Base-by-base conservation (phyloP, 805 yeast genomes). In the Kazachstania africana region DNA sequence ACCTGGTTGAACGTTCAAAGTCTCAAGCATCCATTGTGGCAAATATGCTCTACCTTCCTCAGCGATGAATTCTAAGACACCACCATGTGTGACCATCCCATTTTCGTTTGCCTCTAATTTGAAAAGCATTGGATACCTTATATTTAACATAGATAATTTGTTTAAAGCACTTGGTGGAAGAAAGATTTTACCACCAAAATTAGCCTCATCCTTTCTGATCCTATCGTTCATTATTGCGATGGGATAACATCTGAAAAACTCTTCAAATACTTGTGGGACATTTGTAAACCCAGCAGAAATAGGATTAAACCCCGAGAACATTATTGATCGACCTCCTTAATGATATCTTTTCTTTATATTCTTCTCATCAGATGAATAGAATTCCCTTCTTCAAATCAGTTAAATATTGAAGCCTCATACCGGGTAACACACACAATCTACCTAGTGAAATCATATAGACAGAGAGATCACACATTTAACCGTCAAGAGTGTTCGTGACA, bases 21-120 rank as follows among this genome's bases (percentile, higher is more conserved):
- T 80, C 27, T 61, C 68, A 80, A 91, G 72, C 87, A 91, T 87
- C 99, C 99, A 91, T 44, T 82, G 84, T 0, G 99, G 99, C 22
- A 91, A 48, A 53, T 91, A 91, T 2, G 74, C 91, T 35, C 98
- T 67, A 12, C 99, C 99, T 62, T 91, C 98, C 50, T 91, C 97
- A 1, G 98, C 95, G 12, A 82, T 79, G 55, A 91, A 91, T 59
- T 91, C 98, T 38, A 91, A 62, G 18, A 91, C 98, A 50, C 99
- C 99, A 28, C 87, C 80, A 53, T 85, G 95, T 0, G 96, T 83
- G 6, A 53, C 61, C 20, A 64, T 52, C 3, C 65, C 62, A 16
- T 70, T 63, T 23, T 71, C 78, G 44, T 78, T 93, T 34, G 80
- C 79, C 21, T 65, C 62, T 25, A 91, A 59, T 53, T 79, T 80